Conservation (phyloP, 306 rosid genomes). For the Lathyrus tuberosus region DNA sequence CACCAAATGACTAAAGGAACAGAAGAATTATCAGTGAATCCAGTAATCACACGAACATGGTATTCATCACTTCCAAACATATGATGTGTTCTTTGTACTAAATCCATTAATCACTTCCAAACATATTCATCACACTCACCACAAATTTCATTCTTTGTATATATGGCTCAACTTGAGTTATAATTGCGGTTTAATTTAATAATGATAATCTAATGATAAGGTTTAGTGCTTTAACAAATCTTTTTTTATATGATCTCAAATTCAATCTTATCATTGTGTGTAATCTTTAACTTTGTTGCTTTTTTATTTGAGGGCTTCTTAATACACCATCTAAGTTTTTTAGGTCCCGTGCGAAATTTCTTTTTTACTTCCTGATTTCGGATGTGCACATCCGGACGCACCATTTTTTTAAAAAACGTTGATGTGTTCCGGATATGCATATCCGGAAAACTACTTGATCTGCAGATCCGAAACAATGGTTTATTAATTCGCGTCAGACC, state of each 20-base stretch:
- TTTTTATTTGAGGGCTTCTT: no score
- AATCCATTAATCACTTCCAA: no score
- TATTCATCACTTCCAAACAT: conserved; percentile 45
- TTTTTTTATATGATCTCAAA: conserved; percentile 6
- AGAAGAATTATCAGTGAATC: conserved; percentile 74
- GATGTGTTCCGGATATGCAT: no score
- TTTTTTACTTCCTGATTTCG: no score
- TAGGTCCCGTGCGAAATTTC: no score
- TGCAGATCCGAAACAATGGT: no score
- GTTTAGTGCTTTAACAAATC: conserved; percentile 5
- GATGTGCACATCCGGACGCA: no score
- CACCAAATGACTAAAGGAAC: conserved; percentile 88
- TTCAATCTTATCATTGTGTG: conserved; percentile 32
- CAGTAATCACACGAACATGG: conserved; percentile 69
- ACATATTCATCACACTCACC: background rate
- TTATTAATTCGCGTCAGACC: no score
- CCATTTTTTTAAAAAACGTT: no score
- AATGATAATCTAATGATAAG: conserved; percentile 1
- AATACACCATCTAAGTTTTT: no score
- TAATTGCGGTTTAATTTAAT: conserved; percentile 1
- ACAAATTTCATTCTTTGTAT: conserved; percentile 24
- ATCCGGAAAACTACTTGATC: no score
- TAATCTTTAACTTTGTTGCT: background rate
- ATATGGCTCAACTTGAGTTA: conserved; percentile 13
- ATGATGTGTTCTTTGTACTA: conserved; percentile 38